Evolutionary conservation across 768 basidiomycete species (phyloP), one percentile per base, ranked within the genome.

Genomic region (Leccinum incarnatum): DNA sequence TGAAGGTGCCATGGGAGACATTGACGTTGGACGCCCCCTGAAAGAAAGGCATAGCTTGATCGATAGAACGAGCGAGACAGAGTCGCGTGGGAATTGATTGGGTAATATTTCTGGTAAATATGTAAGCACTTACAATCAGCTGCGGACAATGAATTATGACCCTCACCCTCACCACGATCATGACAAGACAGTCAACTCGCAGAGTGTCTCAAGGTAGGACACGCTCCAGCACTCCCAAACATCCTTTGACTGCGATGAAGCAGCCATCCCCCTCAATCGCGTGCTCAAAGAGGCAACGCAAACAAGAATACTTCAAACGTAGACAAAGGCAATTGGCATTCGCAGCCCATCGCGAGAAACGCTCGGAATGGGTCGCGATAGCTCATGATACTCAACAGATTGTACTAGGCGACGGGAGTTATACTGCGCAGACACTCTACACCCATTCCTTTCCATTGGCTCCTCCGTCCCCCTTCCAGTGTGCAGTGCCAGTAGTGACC

Each of bases 381-480:
- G 77, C 77, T 25, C 57, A 49, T 40, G 77, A 77, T 60, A 78
- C 77, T 5, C 70, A 71, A 49, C 62, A 61, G 52, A 75, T 78
- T 51, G 69, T 77, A 55, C 67, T 75, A 56, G 77, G 76, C 17
- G 71, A 77, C 68, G 77, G 77, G 62, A 69, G 75, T 71, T 78
- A 78, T 68, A 65, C 68, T 55, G 69, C 73, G 62, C 72, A 72
- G 59, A 62, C 49, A 48, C 51, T 58, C 21, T 52, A 62, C n/a
- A 51, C 59, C 46, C 50, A 55, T 50, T 34, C 57, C 47, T 23
- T 53, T 34, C 53, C 53, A 4, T 54, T 42, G 29, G 37, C 59
- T 32, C 32, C 61, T 32, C 45, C 54, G 30, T 67, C 65, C 25
- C 60, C 68, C 6, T 69, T 69, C 45, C 57, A 60, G 45, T 54